Evolutionary conservation across 2,329 filamentous ascomycete genomes (phyloP), one percentile per base, ranked within the genome.

Genomic region (Exophiala mesophila): DNA sequence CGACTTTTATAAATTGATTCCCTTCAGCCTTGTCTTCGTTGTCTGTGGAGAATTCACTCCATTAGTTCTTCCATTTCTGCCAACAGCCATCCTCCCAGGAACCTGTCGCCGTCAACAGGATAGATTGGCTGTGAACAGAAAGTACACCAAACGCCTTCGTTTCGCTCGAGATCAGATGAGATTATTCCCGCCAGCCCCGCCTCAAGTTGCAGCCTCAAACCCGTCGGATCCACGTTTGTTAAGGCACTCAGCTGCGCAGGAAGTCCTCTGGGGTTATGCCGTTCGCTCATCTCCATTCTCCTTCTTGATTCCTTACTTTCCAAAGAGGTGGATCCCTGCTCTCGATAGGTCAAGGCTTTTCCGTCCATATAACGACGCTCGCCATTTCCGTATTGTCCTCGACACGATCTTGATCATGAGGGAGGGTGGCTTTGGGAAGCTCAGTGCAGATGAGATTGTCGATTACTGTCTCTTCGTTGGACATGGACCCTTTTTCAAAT

Each of bases 11-110:
- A 81, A 88, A 16, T 70, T 96, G 39, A 86, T 89, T 0, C 63
- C 84, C 1, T 96, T 98, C 60, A 80, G 70, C 0, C 49, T 94
- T 3, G 68, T 96, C 38, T 71, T 95, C 4, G 56, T 89, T 1
- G 49, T 94, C n/a, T 85, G 84, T 60, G 90, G 88, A 17, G 90
- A 97, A 65, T 83, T 94, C 66, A 86, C 89, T 1, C 88, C 89
- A 0, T 59, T 97, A 5, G 65, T 94, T 4, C 83, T 94, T 1
- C 68, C 88, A 6, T 76, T 80, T 23, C 68, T 94, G 19, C 74
- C 75, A 1, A 79, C 80, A 16, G 68, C 69, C 28, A 69, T 88
- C 18, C 84, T 94, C 17, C 90, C 90, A 0, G 78, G 13, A 13
- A 10, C 20, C 16, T 19, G n/a, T 28, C 15, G 10, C 35, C 23